Conservation (phyloP, 2,329 filamentous ascomycete species). For the Alternaria viburni region DNA sequence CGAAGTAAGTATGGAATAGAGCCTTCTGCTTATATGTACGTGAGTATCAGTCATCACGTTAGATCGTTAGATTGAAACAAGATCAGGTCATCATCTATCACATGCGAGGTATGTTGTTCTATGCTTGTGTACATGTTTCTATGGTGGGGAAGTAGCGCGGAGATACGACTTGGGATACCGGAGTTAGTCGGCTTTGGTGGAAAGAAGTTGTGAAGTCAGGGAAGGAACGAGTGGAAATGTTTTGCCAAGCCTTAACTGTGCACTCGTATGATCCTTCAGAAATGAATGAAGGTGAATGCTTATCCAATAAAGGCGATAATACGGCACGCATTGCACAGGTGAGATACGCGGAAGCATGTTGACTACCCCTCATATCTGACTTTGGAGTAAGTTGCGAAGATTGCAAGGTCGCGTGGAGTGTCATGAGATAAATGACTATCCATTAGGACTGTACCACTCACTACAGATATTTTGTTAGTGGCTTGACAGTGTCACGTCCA, state of each 20-base stretch:
- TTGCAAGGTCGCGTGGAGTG: neutral
- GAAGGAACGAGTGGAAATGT: neutral
- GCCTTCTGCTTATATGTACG: neutral
- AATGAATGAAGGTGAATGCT: too few species aligned
- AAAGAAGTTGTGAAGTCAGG: neutral
- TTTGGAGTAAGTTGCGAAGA: neutral
- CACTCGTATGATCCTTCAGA: rapidly evolving
- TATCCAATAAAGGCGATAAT: too few species aligned
- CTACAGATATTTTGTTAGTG: neutral
- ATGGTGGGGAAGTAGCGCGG: neutral
- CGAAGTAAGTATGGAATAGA: neutral
- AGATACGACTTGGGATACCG: slow-evolving; percentile 2
- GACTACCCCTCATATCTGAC: neutral
- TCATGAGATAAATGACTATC: rapidly evolving
- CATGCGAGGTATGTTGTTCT: neutral
- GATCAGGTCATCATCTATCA: neutral
- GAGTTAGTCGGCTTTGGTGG: slow-evolving; percentile 2
- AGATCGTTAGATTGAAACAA: rapidly evolving
- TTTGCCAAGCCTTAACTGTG: rapidly evolving
- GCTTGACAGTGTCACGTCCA: neutral
- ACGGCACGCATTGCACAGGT: neutral
- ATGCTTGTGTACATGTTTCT: neutral
- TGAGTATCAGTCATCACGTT: rapidly evolving
- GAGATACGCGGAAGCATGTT: neutral
- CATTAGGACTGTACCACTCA: neutral